These are phyloP conservation scores for Scenedesmus sp. DNA, from an alignment of 163 green algal genomes.

Conservation along the genomic window DNA sequence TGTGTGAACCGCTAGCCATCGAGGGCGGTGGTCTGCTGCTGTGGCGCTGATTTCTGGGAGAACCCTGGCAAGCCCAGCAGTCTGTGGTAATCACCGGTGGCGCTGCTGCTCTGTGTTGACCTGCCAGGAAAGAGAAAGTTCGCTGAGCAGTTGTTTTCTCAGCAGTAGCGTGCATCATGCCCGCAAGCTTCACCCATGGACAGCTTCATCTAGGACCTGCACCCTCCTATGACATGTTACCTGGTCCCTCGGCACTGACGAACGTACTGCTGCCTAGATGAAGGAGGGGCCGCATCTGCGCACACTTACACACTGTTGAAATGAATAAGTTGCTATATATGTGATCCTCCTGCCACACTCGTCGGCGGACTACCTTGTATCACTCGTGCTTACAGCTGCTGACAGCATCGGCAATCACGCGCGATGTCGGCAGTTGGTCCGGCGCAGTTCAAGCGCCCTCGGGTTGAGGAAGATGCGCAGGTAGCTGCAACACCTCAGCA, in stretches of 20 bases:
- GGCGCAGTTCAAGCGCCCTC: neutral
- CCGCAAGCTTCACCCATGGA: neutral
- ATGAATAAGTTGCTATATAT: neutral
- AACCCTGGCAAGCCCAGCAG: too few species aligned
- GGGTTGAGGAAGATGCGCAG: neutral
- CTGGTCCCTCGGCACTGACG: neutral
- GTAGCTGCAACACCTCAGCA: neutral
- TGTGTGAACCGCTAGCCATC: too few species aligned
- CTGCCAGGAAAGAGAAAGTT: too few species aligned
- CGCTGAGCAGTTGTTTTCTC: too few species aligned
- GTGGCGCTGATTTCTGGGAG: too few species aligned
- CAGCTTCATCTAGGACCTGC: neutral
- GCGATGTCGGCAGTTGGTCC: neutral
- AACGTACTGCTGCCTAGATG: neutral
- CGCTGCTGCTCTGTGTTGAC: too few species aligned
- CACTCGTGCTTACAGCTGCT: constrained; percentile 22
- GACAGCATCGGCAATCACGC: neutral
- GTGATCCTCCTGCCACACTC: neutral
- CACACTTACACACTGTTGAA: neutral
- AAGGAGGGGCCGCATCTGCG: too few species aligned
- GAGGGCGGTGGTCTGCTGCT: too few species aligned
- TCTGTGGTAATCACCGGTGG: too few species aligned
- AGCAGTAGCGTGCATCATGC: too few species aligned
- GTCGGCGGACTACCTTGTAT: neutral
- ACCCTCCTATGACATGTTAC: constrained; percentile 13